phyloP scores from a whole-genome alignment of 139 green algal species.

The Trebouxia sp. region DNA sequence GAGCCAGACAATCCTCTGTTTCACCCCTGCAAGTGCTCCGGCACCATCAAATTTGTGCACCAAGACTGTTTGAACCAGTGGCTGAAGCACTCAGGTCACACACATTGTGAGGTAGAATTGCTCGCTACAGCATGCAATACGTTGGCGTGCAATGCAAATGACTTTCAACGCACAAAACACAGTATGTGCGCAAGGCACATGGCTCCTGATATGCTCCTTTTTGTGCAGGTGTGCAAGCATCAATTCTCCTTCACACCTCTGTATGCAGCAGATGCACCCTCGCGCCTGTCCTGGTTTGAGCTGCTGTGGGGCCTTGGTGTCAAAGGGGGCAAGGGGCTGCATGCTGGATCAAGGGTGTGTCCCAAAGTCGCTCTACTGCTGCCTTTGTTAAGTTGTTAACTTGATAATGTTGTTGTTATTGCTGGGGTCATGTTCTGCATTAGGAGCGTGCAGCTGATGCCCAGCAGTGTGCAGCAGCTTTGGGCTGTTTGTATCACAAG shows the following conservation, averaged over 20 bases:
- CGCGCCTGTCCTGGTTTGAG: slow-evolving; percentile 48
- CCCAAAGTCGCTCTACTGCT: neutral
- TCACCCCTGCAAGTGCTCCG: slow-evolving; percentile 65
- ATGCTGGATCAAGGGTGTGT: slow-evolving; percentile 38
- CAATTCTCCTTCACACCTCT: slow-evolving; percentile 66
- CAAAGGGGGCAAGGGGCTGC: slow-evolving; percentile 14
- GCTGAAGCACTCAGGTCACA: slow-evolving; percentile 62
- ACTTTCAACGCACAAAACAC: too few species aligned
- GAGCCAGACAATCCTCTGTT: slow-evolving; percentile 50
- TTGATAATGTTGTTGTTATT: neutral
- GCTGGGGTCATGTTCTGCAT: too few species aligned
- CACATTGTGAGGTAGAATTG: slow-evolving; percentile 55
- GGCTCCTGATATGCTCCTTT: neutral
- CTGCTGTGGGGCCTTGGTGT: slow-evolving; percentile 45
- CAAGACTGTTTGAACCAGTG: slow-evolving; percentile 66
- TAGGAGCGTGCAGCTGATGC: too few species aligned
- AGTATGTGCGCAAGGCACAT: too few species aligned
- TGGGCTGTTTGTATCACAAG: too few species aligned
- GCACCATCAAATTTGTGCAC: slow-evolving; percentile 73
- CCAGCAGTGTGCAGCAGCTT: too few species aligned
- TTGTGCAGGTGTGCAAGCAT: slow-evolving; percentile 60
- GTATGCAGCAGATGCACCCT: slow-evolving; percentile 57
- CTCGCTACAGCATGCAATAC: too few species aligned
- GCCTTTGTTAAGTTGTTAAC: neutral
- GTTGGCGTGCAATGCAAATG: too few species aligned